phyloP scores from a whole-genome alignment of 495 filamentous ascomycete genomes.

The Ramalina intermedia region DNA sequence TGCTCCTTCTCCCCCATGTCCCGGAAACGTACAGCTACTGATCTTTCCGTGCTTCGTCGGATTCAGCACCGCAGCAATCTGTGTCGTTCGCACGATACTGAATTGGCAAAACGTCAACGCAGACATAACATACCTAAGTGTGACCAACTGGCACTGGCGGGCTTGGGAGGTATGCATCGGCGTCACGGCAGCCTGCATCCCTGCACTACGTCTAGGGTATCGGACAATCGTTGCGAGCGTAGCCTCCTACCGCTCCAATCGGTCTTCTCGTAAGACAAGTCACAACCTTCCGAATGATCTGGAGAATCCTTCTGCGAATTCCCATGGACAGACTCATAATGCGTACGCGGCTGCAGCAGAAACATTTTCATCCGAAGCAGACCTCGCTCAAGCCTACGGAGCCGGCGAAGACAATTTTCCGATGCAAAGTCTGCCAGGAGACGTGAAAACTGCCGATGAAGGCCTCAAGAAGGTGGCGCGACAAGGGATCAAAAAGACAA shows the following conservation, averaged over 20 bases:
- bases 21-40: background rate
- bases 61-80: slow-evolving; percentile 3
- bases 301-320: background rate
- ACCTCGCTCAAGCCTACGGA: background rate
- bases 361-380: background rate
- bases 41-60: background rate
- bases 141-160: slow-evolving; percentile 6
- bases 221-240: background rate
- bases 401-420: background rate
- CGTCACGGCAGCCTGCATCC: slow-evolving; percentile 7
- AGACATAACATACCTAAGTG: background rate
- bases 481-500: slow-evolving; percentile 2
- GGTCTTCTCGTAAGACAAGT: background rate
- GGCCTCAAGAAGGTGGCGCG: background rate
- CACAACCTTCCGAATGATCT: background rate
- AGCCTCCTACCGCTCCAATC: background rate
- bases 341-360: background rate
- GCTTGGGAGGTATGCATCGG: slow-evolving; percentile 8
- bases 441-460: background rate
- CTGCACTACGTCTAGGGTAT: slow-evolving; percentile 6
- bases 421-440: background rate
- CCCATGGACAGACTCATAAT: background rate
- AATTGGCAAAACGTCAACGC: slow-evolving; percentile 6
- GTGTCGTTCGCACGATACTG: slow-evolving; percentile 9
- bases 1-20: background rate